These are phyloP conservation scores for Cryphonectria parasitica DNA, from an alignment of 2,329 filamentous ascomycete genomes.

Conservation along the genomic window DNA sequence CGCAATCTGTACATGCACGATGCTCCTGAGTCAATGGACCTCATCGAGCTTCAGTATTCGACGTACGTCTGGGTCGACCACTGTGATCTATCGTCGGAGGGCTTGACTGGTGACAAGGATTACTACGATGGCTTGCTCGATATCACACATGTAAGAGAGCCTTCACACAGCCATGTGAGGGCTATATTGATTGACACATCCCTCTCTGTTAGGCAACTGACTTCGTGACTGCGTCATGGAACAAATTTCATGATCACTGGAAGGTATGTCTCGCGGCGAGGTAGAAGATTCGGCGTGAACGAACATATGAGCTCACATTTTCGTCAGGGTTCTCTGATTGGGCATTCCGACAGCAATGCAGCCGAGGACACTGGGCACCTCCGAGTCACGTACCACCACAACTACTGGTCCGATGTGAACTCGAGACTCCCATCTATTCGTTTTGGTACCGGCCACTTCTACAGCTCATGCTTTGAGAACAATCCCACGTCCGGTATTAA, in stretches of 20 bases:
- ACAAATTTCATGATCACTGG: slow-evolving; percentile 52
- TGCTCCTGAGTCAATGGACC: slow-evolving; percentile 53
- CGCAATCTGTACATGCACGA: slow-evolving; percentile 59
- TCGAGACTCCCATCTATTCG: slow-evolving; percentile 53
- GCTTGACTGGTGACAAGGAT: slow-evolving; percentile 57
- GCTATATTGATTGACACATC: slow-evolving; percentile 14
- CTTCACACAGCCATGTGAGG: slow-evolving; percentile 34
- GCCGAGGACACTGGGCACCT: slow-evolving; percentile 46
- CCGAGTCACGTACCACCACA: slow-evolving; percentile 55
- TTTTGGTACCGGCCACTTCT: slow-evolving; percentile 54
- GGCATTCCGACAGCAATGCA: slow-evolving; percentile 62
- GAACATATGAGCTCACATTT: background rate
- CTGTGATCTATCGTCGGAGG: slow-evolving; percentile 52
- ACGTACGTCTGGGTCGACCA: slow-evolving; percentile 57
- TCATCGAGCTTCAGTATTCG: slow-evolving; percentile 41
- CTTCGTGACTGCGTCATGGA: slow-evolving; percentile 37
- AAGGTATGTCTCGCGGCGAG: slow-evolving; percentile 45
- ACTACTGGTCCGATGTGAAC: slow-evolving; percentile 50
- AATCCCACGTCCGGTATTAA: slow-evolving; percentile 54
- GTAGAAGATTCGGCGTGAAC: background rate
- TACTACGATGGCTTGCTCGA: slow-evolving; percentile 61
- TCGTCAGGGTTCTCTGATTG: slow-evolving; percentile 51
- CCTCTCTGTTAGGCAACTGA: slow-evolving; percentile 12
- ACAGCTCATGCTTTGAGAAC: slow-evolving; percentile 51
- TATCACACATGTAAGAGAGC: slow-evolving; percentile 55